Evolutionary conservation across 331 rosid species (phyloP), one percentile per base, ranked within the genome.

Genomic region (Arachis monticola): DNA sequence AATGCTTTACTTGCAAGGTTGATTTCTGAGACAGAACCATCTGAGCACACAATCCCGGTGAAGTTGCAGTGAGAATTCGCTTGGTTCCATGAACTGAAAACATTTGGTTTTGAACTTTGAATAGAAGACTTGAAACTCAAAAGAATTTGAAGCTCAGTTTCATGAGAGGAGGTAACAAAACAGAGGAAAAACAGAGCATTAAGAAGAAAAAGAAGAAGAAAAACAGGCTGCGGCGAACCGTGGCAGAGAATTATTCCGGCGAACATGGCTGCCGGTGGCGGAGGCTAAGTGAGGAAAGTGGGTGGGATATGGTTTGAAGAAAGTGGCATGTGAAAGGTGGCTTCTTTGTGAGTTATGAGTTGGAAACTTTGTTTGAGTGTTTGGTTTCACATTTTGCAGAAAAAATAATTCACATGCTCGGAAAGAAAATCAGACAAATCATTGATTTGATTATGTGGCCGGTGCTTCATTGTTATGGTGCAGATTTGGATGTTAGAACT

Each of bases 41-140:
- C 64, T n/a, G 90, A 73, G 74, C 99, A 94, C 1, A 41, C 30
- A 73, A 90, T 75, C 41, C 99, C 97, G 0, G 73, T 40, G 91
- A 92, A 94, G 53, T 27, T 77, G 85, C 94, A 88, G 2, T 73
- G 69, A 47, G 80, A 48, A n/a, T 58, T 83, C 8, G 53, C 48
- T 47, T 9, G 67, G 0, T 35, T 75, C 97, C 97, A 94, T 0
- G 99, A 85, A 61, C 47, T 60, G 77, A 94, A 85, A 55, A 80
- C 70, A 56, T 30, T 41, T 5, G 83, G 50, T 57, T 74, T 45
- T 56, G 91, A 85, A 31, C 56, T 80, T 50, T 78, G 88, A 35
- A 92, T 65, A 9, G 87, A 80, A 63, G 89, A 70, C 72, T 88
- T 91, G 55, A 85, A 79, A 48, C 70, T 81, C 8, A 86, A 51